Evolutionary conservation across 257 asterid species (phyloP).

Genomic region (Salvia miltiorrhiza): DNA sequence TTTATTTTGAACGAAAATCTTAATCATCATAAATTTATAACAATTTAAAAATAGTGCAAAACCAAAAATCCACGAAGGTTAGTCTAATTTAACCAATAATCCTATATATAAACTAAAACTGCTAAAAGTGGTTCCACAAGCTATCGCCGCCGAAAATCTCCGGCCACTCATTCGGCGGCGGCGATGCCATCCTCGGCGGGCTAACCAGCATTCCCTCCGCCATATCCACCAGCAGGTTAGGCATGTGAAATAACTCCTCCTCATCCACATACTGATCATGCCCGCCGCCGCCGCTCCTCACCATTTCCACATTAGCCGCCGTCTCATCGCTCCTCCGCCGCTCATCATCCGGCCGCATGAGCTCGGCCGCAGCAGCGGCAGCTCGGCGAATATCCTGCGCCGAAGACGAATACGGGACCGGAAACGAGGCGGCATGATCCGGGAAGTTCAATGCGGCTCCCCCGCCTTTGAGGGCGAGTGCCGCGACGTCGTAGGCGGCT

Average conservation of each 20-base stretch:
- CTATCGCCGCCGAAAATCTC: slow-evolving; percentile 26
- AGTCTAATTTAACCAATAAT: no score
- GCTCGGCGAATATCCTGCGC: slow-evolving; percentile 36
- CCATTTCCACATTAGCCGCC: neutral
- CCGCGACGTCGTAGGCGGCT: slow-evolving; percentile 46
- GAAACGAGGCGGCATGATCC: slow-evolving; percentile 12
- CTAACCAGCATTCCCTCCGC: slow-evolving; percentile 58
- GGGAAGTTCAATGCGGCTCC: slow-evolving; percentile 31
- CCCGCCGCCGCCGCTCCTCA: neutral
- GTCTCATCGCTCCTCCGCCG: neutral
- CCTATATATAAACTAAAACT: neutral
- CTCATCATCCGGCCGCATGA: neutral
- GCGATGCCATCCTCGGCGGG: slow-evolving; percentile 42
- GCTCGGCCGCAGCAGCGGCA: slow-evolving; percentile 33
- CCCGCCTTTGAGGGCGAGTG: slow-evolving; percentile 35
- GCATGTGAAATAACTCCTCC: slow-evolving; percentile 44
- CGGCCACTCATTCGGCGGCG: slow-evolving; percentile 33
- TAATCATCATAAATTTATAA: no score
- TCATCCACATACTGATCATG: slow-evolving; percentile 39
- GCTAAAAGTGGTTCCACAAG: slow-evolving; percentile 38
- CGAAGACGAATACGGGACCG: slow-evolving; percentile 22
- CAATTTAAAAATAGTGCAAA: no score
- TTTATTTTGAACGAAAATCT: no score
- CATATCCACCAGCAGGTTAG: slow-evolving; percentile 46
- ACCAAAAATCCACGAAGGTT: no score